Evolutionary conservation across 768 basidiomycete species (phyloP).

Genomic region (Tulasnella sp.): DNA sequence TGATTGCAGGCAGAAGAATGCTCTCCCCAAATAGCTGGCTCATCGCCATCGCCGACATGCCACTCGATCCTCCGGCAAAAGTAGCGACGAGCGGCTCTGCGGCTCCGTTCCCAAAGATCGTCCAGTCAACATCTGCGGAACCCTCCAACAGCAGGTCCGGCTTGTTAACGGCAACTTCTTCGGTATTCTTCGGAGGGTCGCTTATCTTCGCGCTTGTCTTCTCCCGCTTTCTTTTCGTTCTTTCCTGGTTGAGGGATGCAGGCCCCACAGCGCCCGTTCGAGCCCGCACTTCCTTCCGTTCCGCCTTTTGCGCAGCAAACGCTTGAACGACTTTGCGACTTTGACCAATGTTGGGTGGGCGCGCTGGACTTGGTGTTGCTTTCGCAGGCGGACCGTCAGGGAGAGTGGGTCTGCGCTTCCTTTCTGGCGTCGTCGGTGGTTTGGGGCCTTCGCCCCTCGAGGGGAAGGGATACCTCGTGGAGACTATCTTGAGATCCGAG

Average conservation of each 20-base stretch:
- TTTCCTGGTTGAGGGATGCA: neutral
- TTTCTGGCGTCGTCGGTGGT: neutral
- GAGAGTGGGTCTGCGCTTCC: neutral
- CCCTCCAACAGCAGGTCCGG: too few relatives aligned
- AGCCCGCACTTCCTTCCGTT: neutral
- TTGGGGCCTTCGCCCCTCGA: neutral
- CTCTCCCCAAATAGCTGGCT: too few relatives aligned
- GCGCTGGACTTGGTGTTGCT: neutral
- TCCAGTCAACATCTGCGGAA: neutral
- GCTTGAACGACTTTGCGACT: neutral
- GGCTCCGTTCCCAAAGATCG: neutral
- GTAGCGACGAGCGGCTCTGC: neutral
- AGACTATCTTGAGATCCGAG: neutral
- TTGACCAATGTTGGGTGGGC: neutral
- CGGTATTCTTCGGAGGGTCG: too few relatives aligned
- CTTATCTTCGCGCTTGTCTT: neutral
- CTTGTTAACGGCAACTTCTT: too few relatives aligned
- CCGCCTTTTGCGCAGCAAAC: neutral
- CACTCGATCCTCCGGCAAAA: too few relatives aligned
- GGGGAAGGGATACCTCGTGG: neutral
- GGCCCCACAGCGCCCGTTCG: neutral
- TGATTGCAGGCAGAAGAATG: too few relatives aligned
- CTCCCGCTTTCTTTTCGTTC: neutral
- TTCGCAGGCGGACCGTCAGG: neutral
- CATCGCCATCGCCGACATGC: too few relatives aligned